phyloP scores from a whole-genome alignment of 768 basidiomycete species.

The Candolleomyces efflorescens region DNA sequence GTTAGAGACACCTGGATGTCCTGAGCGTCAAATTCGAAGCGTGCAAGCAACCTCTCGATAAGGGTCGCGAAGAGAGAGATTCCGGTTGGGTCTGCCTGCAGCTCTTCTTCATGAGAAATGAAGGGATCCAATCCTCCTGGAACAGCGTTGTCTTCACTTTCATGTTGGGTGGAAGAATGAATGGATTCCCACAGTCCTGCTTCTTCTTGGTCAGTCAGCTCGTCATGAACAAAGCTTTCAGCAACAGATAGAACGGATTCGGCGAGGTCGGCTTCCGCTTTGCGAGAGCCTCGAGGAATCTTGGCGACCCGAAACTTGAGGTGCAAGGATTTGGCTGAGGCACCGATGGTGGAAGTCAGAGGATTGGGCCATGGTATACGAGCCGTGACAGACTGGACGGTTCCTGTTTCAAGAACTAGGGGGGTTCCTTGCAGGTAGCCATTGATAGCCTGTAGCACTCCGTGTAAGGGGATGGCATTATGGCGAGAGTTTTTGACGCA shows the following conservation, averaged over 20 bases:
- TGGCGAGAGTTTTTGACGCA: slow-evolving; percentile 30
- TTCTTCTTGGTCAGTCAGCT: slow-evolving; percentile 70
- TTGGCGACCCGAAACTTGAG: slow-evolving; percentile 55
- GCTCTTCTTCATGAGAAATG: slow-evolving; percentile 28
- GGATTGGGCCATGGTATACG: slow-evolving; percentile 86
- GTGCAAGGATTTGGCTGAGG: slow-evolving; percentile 64
- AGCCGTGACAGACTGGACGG: slow-evolving; percentile 69
- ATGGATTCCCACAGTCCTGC: slow-evolving; percentile 67
- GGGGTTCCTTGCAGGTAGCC: slow-evolving; percentile 60
- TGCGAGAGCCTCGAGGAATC: slow-evolving; percentile 16
- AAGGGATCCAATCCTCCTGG: slow-evolving; percentile 71
- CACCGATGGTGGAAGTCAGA: slow-evolving; percentile 64
- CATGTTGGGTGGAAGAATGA: slow-evolving; percentile 34
- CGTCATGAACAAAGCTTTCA: slow-evolving; percentile 82
- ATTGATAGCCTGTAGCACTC: slow-evolving; percentile 67
- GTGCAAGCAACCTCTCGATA: slow-evolving; percentile 72
- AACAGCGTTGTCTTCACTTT: slow-evolving; percentile 38
- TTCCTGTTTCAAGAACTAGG: slow-evolving; percentile 63
- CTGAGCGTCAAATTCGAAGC: slow-evolving; percentile 71
- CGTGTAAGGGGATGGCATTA: slow-evolving; percentile 7
- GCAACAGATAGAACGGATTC: slow-evolving; percentile 83
- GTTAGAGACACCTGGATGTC: slow-evolving; percentile 67
- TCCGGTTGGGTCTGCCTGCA: slow-evolving; percentile 63
- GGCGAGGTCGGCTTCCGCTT: slow-evolving; percentile 44
- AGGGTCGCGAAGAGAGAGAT: slow-evolving; percentile 79